Percentiles rank a stretch among this genome's conserved stretches.
These are phyloP conservation scores for Fusarium euwallaceae DNA, from an alignment of 2,329 filamentous ascomycete genomes.

Conservation along the genomic window DNA sequence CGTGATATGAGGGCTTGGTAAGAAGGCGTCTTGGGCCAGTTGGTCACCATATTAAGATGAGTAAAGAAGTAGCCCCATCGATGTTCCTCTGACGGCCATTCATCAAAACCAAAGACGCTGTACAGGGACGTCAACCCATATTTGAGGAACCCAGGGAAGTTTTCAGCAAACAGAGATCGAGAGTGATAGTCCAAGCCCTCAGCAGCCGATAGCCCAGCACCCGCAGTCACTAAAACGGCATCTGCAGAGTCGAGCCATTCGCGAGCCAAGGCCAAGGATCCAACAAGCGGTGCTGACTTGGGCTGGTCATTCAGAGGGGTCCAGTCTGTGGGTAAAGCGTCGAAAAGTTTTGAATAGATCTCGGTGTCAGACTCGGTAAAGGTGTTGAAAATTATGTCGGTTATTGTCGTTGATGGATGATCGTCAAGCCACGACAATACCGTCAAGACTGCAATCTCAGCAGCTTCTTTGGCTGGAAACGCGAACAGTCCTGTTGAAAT, in stretches of 20 bases:
- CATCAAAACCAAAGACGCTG: constrained; percentile 34
- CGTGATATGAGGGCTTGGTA: constrained; percentile 27
- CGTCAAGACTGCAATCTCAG: constrained; percentile 22
- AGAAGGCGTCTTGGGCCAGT: constrained; percentile 31
- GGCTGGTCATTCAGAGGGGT: not conserved
- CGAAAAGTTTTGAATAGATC: constrained; percentile 25
- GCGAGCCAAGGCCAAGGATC: constrained; percentile 7
- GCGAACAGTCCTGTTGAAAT: constrained; percentile 41
- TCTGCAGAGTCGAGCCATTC: constrained; percentile 39
- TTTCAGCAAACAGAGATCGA: constrained; percentile 17
- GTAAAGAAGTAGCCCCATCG: constrained; percentile 45
- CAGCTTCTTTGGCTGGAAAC: constrained; percentile 37
- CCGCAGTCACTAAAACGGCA: constrained; percentile 36
- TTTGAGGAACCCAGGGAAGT: constrained; percentile 32
- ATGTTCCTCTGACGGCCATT: constrained; percentile 40
- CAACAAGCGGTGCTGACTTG: fast-evolving
- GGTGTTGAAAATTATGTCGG: constrained; percentile 39
- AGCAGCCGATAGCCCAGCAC: constrained; percentile 39
- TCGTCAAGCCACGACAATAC: constrained; percentile 23
- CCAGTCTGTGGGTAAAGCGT: fast-evolving
- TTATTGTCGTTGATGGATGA: constrained; percentile 25
- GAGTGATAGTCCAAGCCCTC: constrained; percentile 43
- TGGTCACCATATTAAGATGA: constrained; percentile 38
- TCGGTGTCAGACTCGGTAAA: constrained; percentile 34
- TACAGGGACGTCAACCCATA: constrained; percentile 34